These are phyloP conservation scores for Talaromyces sp. DNA, from an alignment of 2,329 filamentous ascomycete genomes.

Conservation along the genomic window DNA sequence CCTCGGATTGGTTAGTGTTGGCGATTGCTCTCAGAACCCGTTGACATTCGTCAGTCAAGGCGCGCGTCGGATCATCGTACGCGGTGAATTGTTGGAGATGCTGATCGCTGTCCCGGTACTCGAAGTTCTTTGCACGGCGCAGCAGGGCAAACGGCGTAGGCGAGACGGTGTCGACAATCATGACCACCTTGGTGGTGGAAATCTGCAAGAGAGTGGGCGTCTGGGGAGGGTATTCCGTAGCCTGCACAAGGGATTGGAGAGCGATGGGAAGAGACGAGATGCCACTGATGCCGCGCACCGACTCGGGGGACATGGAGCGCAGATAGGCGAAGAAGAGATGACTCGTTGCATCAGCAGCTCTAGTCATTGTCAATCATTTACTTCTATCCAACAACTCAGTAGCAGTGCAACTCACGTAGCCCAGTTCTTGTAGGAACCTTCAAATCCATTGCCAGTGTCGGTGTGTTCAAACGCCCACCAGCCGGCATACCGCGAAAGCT, in stretches of 20 bases:
- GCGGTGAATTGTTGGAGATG: slow-evolving; percentile 82
- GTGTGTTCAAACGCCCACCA: slow-evolving; percentile 98
- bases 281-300: slow-evolving; percentile 62
- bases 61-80: slow-evolving; percentile 82
- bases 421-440: slow-evolving; percentile 90
- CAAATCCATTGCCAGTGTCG: slow-evolving; percentile 85
- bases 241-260: slow-evolving; percentile 81
- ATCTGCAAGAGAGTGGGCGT: slow-evolving; percentile 71
- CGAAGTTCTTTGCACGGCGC: slow-evolving; percentile 87
- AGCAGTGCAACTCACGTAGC: slow-evolving; percentile 55
- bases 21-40: slow-evolving; percentile 87
- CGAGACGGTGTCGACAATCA: slow-evolving; percentile 94
- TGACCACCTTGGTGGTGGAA: slow-evolving; percentile 81
- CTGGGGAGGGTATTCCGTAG: slow-evolving; percentile 90
- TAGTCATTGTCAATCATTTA: slow-evolving; percentile 31
- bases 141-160: slow-evolving; percentile 89
- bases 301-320: slow-evolving; percentile 79
- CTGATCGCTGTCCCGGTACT: slow-evolving; percentile 83
- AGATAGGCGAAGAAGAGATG: slow-evolving; percentile 98
- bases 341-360: slow-evolving; percentile 89
- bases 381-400: background rate
- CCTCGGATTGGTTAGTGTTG: slow-evolving; percentile 77
- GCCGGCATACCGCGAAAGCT: slow-evolving; percentile 88
- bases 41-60: slow-evolving; percentile 88
- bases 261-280: slow-evolving; percentile 87